phyloP scores from a whole-genome alignment of 495 filamentous ascomycete species.

The Lophiostoma macrostomum region DNA sequence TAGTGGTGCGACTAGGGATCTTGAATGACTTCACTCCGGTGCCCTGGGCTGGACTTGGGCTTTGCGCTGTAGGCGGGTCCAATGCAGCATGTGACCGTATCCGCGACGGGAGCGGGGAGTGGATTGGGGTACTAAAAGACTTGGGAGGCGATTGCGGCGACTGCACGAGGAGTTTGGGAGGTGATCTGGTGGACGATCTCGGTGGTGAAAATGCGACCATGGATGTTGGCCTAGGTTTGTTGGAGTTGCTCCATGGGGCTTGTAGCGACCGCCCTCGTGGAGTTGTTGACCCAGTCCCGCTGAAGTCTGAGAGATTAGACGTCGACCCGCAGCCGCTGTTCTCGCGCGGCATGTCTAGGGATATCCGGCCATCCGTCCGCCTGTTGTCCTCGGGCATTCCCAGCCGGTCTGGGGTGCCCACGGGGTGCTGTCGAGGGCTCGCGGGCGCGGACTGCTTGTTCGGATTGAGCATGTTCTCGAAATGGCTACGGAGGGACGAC shows the following conservation, averaged over 20 bases:
- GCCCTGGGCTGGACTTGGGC: constrained; percentile 48
- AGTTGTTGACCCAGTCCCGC: constrained; percentile 14
- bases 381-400: constrained; percentile 14
- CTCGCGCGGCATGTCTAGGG: constrained; percentile 34
- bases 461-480: constrained; percentile 72
- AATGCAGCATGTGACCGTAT: constrained; percentile 45
- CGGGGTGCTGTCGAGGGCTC: constrained; percentile 16
- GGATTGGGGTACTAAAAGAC: constrained; percentile 33
- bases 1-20: constrained; percentile 51
- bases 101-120: constrained; percentile 41
- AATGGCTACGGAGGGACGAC: constrained; percentile 87
- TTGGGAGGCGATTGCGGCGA: constrained; percentile 74
- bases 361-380: constrained; percentile 31
- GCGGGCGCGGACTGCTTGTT: constrained; percentile 22
- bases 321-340: constrained; percentile 15
- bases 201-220: constrained; percentile 57
- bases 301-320: constrained; percentile 14
- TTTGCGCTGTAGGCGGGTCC: constrained; percentile 46
- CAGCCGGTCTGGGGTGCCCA: constrained; percentile 7
- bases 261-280: constrained; percentile 27
- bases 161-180: constrained; percentile 69
- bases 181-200: constrained; percentile 60
- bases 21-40: constrained; percentile 52
- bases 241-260: constrained; percentile 38
- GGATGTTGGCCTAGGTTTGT: constrained; percentile 41